Conservation (phyloP, 2,329 filamentous ascomycete species). For the Penicillium sp. region DNA sequence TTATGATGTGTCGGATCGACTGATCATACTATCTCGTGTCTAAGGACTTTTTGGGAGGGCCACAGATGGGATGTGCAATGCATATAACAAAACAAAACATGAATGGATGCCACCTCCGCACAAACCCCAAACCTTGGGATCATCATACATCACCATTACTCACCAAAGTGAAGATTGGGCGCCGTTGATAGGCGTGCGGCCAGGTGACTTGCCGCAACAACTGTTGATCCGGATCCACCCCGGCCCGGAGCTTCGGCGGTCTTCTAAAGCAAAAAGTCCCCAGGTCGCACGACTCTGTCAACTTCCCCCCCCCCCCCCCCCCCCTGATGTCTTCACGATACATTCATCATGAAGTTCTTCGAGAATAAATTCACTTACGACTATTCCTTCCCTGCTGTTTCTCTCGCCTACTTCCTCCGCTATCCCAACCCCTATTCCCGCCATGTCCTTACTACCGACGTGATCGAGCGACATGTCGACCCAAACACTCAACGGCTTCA, state of each 20-base stretch:
- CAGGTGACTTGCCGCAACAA: constrained; percentile 10
- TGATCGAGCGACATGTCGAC: constrained; percentile 62
- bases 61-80: background rate
- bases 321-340: constrained; percentile 15
- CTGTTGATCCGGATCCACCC: constrained; percentile 10
- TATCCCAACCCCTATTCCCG: constrained; percentile 66
- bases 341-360: constrained; percentile 51
- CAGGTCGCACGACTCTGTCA: constrained; percentile 15
- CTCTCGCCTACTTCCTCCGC: constrained; percentile 66
- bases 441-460: constrained; percentile 65
- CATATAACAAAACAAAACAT: background rate
- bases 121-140: background rate
- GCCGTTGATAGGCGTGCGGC: constrained; percentile 11
- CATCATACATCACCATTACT: background rate
- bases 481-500: constrained; percentile 59
- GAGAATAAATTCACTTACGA: constrained; percentile 59
- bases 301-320: background rate
- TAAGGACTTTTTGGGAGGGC: background rate
- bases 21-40: background rate
- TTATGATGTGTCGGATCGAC: background rate
- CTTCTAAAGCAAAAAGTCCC: constrained; percentile 18
- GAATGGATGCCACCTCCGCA: background rate
- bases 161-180: constrained; percentile 5
- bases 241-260: constrained; percentile 6
- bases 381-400: constrained; percentile 64